Base-by-base conservation (phyloP, 129 eudicot genomes). In the Centrapalus pauciflorus region DNA sequence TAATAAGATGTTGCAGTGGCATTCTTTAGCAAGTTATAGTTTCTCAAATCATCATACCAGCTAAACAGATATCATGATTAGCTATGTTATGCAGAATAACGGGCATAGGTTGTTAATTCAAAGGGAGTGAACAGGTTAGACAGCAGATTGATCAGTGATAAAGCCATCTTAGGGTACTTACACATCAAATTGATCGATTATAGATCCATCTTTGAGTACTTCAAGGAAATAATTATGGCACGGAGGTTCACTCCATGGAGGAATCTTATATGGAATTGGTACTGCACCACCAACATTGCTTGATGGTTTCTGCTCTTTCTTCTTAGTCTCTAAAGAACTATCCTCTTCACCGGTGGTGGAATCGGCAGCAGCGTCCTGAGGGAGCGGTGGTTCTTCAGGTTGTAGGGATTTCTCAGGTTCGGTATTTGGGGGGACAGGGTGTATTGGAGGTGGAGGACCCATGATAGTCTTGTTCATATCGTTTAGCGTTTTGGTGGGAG, bases 171-270 rank as follows among this genome's bases (percentile, higher is more conserved):
- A 63, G 32, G 16, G 4, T 30, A 80, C 86, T 71, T 78, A 93
- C 99, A 89, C 88, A 21, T 94, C 80, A 24, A 86, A 80, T 58
- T 89, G 85, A 81, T 84, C 85, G 27, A 94, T 76, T 8, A 94
- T 89, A 21, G 95, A 65, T 12, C 99, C 99, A 33, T 82, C 92
- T 62, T 93, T 93, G 26, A 93, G 96, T 24, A 93, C 95, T 79
- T 93, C 99, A 7, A 93, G 77, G 64, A 37, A 84, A 41, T 61
- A 89, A 3, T 70, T 57, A 67, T 79, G 90, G 52, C 81, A 71
- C 0, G 99, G 99, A 38, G 96, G 78, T 25, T 72, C 93, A 61
- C 95, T 89, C 99, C 99, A 93, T 6, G 77, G n/a, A 20, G 99
- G 99, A 70, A 89, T 86, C 3, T 81, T 73, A 66, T 93, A 93